Conservation (phyloP, 2,329 filamentous ascomycete species). For the Parastagonospora nodorum region DNA sequence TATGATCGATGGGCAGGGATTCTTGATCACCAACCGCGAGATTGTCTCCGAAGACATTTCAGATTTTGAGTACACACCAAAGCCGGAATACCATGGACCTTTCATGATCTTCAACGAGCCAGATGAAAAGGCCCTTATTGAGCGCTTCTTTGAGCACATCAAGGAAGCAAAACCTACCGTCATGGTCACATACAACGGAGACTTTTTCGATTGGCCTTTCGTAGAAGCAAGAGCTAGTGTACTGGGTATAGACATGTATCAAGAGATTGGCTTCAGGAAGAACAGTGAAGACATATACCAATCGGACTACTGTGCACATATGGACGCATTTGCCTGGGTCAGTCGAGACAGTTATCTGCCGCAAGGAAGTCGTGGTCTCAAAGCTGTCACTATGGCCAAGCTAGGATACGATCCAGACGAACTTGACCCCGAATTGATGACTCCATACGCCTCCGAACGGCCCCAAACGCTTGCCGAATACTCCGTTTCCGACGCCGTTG, state of each 20-base stretch:
- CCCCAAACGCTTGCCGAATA: conserved; percentile 96
- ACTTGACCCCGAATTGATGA: conserved; percentile 97
- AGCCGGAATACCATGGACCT: conserved; percentile 89
- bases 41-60: conserved; percentile 97
- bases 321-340: conserved; percentile 99
- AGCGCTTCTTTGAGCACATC: conserved; percentile 93
- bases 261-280: conserved; percentile 95
- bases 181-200: conserved; percentile 99
- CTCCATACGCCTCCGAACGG: conserved; percentile 80
- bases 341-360: conserved; percentile 98
- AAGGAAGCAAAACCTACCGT: conserved; percentile 94
- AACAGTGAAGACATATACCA: conserved; percentile 96
- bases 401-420: conserved; percentile 98
- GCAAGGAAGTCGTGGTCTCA: conserved; percentile 94
- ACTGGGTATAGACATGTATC: conserved; percentile 98
- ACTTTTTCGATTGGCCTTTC: conserved; percentile 99
- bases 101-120: conserved; percentile 99
- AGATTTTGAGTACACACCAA: conserved; percentile 98
- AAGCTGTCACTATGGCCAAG: conserved; percentile 97
- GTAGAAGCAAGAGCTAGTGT: conserved; percentile 92
- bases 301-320: conserved; percentile 93
- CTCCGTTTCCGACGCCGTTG: conserved; percentile 97
- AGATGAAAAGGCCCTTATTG: conserved; percentile 83
- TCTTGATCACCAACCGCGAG: conserved; percentile 95
- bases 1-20: conserved; percentile 99